phyloP scores from a whole-genome alignment of 2,329 filamentous ascomycete species.

The Penicillium sp. region DNA sequence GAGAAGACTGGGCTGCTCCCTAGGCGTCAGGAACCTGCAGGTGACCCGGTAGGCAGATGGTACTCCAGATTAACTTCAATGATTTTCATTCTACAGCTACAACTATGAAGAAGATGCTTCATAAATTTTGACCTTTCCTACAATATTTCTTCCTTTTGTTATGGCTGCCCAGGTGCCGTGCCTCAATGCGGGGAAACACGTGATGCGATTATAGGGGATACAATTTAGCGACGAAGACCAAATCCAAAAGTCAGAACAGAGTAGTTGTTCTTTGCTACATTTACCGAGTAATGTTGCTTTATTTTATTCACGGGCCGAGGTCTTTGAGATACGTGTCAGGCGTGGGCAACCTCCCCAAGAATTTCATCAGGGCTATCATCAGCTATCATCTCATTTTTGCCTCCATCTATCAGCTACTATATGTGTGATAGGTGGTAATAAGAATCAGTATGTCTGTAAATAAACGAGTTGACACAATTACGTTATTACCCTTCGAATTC shows the following conservation, averaged over 20 bases:
- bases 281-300: not conserved
- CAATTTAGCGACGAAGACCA: not conserved
- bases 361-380: too few relatives aligned
- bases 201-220: not conserved
- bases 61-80: not conserved
- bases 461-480: too few relatives aligned
- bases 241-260: not conserved
- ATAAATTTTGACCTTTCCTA: not conserved
- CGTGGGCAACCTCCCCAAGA: too few relatives aligned
- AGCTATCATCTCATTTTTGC: too few relatives aligned
- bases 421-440: too few relatives aligned
- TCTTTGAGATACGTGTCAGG: too few relatives aligned
- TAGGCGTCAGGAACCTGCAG: slow-evolving; percentile 16
- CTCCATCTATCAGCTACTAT: too few relatives aligned
- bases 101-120: not conserved
- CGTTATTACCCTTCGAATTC: too few relatives aligned
- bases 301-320: too few relatives aligned
- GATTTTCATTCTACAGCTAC: not conserved
- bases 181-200: slow-evolving; percentile 6
- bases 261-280: not conserved
- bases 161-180: not conserved
- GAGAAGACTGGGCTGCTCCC: slow-evolving; percentile 24
- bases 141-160: not conserved
- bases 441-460: too few relatives aligned
- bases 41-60: not conserved